phyloP scores from a whole-genome alignment of 2,329 filamentous ascomycete genomes.

The Colletotrichum nymphaeae region DNA sequence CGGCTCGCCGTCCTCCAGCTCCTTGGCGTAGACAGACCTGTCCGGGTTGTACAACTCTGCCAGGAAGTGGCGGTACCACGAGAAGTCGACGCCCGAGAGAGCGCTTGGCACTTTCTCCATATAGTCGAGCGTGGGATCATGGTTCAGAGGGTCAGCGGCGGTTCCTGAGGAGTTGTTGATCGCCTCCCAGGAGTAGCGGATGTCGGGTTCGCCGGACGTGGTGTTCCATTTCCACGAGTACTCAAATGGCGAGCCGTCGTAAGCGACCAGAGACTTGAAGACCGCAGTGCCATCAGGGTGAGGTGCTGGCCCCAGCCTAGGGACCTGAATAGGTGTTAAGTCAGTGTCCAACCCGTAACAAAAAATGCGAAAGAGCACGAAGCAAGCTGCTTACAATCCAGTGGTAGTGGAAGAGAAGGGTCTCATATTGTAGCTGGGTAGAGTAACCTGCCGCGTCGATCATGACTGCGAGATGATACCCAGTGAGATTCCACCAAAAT shows the following conservation, averaged over 20 bases:
- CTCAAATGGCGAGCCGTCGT: slow-evolving; percentile 23
- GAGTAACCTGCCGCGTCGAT: slow-evolving; percentile 3
- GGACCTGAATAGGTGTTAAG: neutral
- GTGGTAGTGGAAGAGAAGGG: slow-evolving; percentile 27
- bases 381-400: slow-evolving; percentile 12
- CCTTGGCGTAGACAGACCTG: too few relatives aligned
- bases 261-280: too few relatives aligned
- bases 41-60: too few relatives aligned
- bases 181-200: slow-evolving; percentile 26
- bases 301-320: neutral
- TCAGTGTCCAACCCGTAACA: neutral
- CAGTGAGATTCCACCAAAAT: slow-evolving; percentile 7
- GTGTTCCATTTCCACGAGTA: slow-evolving; percentile 35
- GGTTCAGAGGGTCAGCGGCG: too few relatives aligned
- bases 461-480: neutral
- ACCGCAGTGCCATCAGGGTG: too few relatives aligned
- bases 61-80: too few relatives aligned
- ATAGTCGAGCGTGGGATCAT: neutral
- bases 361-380: neutral
- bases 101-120: too few relatives aligned
- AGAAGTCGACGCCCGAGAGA: too few relatives aligned
- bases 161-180: neutral
- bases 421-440: neutral
- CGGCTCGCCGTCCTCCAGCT: too few relatives aligned
- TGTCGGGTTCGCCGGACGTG: neutral